Conservation (phyloP, 306 rosid genomes). For the Cucumis cinereus region DNA sequence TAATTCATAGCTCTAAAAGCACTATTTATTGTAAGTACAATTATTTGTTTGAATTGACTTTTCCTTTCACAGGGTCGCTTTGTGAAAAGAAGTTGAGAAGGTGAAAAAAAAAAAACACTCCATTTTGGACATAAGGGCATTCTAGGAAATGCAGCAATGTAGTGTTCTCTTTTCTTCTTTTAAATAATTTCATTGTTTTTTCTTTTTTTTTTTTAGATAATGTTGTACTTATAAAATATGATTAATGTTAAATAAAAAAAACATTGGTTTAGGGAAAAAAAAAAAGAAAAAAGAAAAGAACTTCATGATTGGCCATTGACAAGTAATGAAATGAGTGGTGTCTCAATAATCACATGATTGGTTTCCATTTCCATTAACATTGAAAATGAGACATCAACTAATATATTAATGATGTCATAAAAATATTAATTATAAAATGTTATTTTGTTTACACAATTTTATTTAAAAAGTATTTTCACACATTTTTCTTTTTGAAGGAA, state of each 20-base stretch:
- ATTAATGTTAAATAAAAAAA: background rate
- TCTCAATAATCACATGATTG: background rate
- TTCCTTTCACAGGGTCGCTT: slow-evolving; percentile 59
- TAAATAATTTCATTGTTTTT: too few species aligned
- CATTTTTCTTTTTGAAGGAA: too few species aligned
- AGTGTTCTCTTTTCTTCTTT: background rate
- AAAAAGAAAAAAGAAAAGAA: too few species aligned
- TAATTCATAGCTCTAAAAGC: too few species aligned
- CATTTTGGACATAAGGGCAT: slow-evolving; percentile 6
- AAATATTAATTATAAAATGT: background rate
- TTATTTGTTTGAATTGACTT: background rate
- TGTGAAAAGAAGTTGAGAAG: slow-evolving; percentile 60
- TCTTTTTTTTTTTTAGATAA: background rate
- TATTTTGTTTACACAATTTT: too few species aligned
- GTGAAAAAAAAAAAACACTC: background rate
- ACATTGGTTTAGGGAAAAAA: background rate
- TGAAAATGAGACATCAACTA: background rate
- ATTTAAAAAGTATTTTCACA: too few species aligned
- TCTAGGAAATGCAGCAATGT: background rate
- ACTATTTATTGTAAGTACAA: too few species aligned
- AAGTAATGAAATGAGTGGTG: background rate
- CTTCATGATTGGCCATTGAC: background rate
- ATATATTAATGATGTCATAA: background rate
- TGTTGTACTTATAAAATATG: background rate
- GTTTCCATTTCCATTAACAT: background rate